Evolutionary conservation across 257 asterid species (phyloP).

Genomic region (Nicotiana tabacum): DNA sequence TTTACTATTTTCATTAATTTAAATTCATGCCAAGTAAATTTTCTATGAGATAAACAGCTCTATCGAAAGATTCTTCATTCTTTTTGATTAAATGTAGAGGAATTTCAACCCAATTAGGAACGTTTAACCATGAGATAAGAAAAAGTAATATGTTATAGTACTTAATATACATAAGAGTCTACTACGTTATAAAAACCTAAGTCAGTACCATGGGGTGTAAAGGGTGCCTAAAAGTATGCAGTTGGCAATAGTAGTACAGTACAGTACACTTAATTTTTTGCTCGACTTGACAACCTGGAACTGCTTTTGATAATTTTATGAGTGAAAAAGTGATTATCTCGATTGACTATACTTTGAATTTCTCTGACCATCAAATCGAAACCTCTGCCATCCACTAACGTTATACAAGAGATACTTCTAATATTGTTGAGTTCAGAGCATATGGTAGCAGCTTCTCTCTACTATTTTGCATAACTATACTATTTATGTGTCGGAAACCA

Average conservation of each 20-base stretch:
- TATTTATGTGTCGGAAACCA: too few relatives aligned
- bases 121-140: background rate
- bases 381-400: too few relatives aligned
- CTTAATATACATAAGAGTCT: too few relatives aligned
- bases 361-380: background rate
- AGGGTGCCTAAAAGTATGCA: background rate
- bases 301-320: background rate
- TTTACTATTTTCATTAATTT: background rate
- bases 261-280: background rate
- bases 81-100: background rate
- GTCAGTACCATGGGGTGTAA: background rate
- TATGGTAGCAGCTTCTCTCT: too few relatives aligned
- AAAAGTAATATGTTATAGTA: background rate
- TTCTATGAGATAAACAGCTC: background rate
- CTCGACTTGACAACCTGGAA: background rate
- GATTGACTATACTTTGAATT: background rate
- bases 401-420: too few relatives aligned
- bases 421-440: too few relatives aligned
- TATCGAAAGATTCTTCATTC: background rate
- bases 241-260: background rate
- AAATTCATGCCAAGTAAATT: background rate
- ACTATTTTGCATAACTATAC: too few relatives aligned
- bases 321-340: background rate
- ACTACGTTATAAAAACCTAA: too few relatives aligned
- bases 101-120: background rate